These are phyloP conservation scores for Sporothrix brunneoviolacea DNA, from an alignment of 2,329 filamentous ascomycete genomes.

Conservation along the genomic window DNA sequence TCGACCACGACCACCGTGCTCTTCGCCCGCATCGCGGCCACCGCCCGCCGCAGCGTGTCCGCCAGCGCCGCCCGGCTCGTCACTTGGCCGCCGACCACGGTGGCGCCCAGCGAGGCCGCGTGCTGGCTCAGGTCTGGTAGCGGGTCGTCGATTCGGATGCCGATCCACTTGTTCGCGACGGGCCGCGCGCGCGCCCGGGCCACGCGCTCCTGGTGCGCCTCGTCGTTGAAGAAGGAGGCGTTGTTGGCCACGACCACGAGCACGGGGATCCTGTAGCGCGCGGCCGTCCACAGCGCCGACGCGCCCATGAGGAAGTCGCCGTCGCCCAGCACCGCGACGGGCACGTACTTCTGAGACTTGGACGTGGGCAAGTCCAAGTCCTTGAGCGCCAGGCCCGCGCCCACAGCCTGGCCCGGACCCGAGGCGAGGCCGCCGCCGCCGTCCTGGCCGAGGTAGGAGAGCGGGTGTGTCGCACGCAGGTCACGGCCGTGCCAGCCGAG, in stretches of 20 bases:
- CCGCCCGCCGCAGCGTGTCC: background rate
- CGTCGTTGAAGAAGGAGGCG: conserved; percentile 13
- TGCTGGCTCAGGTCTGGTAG: conserved; percentile 3
- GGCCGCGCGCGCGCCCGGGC: background rate
- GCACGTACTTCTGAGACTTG: too few species aligned
- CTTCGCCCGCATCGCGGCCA: background rate
- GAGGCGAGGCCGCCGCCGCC: conserved; percentile 7
- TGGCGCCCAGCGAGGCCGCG: conserved; percentile 4
- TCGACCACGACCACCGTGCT: background rate
- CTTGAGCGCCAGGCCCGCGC: conserved; percentile 4
- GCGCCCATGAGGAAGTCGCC: conserved; percentile 12
- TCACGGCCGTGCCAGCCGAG: conserved; percentile 9
- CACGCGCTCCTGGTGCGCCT: conserved; percentile 9
- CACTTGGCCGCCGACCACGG: conserved; percentile 4
- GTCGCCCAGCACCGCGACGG: conserved; percentile 11
- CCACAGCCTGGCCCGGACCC: conserved; percentile 5
- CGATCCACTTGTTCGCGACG: conserved; percentile 6
- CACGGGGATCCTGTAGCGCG: conserved; percentile 5
- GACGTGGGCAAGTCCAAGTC: too few species aligned
- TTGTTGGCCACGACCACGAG: conserved; percentile 10
- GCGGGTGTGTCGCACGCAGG: conserved; percentile 2
- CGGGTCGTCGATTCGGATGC: conserved; percentile 8
- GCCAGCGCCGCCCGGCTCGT: background rate
- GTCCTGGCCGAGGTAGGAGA: conserved; percentile 9
- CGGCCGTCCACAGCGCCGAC: conserved; percentile 7